phyloP scores from a whole-genome alignment of 805 yeast genomes.

The Jamesozyma piceae region DNA sequence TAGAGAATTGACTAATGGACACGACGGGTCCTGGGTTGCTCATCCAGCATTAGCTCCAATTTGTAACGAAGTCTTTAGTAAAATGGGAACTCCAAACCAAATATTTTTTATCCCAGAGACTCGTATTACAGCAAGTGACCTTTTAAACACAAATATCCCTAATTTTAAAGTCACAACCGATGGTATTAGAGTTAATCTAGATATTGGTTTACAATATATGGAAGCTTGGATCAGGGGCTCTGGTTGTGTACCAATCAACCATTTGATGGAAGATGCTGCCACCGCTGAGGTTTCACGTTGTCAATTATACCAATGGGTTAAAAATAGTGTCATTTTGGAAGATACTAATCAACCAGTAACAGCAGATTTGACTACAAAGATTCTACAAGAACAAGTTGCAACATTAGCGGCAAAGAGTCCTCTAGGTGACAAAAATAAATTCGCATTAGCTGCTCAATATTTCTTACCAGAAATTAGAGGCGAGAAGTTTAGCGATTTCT shows the following conservation, averaged over 20 bases:
- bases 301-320: slow-evolving; percentile 77
- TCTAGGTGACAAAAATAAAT: slow-evolving; percentile 44
- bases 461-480: slow-evolving; percentile 67
- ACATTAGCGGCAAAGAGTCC: slow-evolving; percentile 36
- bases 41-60: slow-evolving; percentile 75
- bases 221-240: slow-evolving; percentile 80
- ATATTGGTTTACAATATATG: slow-evolving; percentile 70
- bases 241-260: slow-evolving; percentile 80
- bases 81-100: slow-evolving; percentile 80
- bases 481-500: slow-evolving; percentile 64
- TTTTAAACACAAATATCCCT: slow-evolving; percentile 54
- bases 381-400: slow-evolving; percentile 54
- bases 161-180: slow-evolving; percentile 56
- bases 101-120: slow-evolving; percentile 41
- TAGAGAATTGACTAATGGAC: slow-evolving; percentile 69
- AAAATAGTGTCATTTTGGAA: slow-evolving; percentile 50
- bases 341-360: slow-evolving; percentile 53
- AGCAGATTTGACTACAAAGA: slow-evolving; percentile 45
- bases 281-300: slow-evolving; percentile 82
- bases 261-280: slow-evolving; percentile 84
- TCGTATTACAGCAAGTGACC: slow-evolving; percentile 43
- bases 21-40: slow-evolving; percentile 86
- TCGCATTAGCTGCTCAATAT: slow-evolving; percentile 56
- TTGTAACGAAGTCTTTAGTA: slow-evolving; percentile 62
- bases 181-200: slow-evolving; percentile 63